These are phyloP conservation scores for Phytopythium sindhum DNA, from an alignment of 352 stramenopile genomes.

Conservation along the genomic window DNA sequence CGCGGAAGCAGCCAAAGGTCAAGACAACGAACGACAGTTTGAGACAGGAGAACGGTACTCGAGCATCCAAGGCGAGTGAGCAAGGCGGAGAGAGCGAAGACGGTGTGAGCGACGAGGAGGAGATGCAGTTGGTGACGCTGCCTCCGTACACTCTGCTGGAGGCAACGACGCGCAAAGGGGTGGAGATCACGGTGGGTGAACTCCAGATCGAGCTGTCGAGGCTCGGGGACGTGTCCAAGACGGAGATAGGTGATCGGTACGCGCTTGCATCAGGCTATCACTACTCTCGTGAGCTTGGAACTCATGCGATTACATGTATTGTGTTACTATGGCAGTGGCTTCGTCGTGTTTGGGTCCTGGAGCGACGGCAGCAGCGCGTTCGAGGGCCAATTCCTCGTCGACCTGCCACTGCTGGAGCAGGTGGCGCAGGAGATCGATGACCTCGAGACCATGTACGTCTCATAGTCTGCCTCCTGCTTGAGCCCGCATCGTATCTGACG, in stretches of 20 bases:
- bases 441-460: conserved; percentile 64
- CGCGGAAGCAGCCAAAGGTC: neutral
- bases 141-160: conserved; percentile 50
- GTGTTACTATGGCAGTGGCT: conserved; percentile 27
- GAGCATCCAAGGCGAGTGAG: neutral
- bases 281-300: neutral
- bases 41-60: neutral
- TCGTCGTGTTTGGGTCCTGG: conserved; percentile 49
- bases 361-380: conserved; percentile 19
- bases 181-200: conserved; percentile 56
- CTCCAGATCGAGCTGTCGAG: conserved; percentile 51
- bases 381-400: conserved; percentile 30
- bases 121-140: conserved; percentile 25
- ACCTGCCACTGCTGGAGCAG: conserved; percentile 28
- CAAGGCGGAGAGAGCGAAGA: neutral
- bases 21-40: neutral
- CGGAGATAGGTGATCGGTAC: conserved; percentile 46
- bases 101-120: conserved; percentile 18
- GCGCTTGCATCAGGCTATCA: neutral
- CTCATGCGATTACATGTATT: neutral
- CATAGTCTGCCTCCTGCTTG: neutral
- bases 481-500: conserved; percentile 2
- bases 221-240: conserved; percentile 1
- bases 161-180: conserved; percentile 56
- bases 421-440: conserved; percentile 63